Base-by-base conservation (phyloP, 495 filamentous ascomycete species). In the Cryomyces antarcticus region DNA sequence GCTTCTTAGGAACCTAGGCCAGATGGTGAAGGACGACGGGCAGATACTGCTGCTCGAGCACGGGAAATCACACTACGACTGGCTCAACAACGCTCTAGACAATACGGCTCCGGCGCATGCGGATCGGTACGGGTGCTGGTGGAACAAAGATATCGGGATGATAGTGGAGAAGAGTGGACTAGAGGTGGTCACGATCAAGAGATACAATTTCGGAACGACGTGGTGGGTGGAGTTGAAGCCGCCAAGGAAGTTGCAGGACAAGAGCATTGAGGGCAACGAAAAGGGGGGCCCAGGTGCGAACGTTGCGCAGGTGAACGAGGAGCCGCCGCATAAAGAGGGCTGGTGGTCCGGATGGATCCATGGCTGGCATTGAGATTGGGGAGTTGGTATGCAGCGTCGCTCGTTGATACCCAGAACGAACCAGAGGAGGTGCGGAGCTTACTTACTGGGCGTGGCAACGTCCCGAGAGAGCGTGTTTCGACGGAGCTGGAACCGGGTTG, bases 51-150 rank as follows among this genome's bases (percentile, higher is more conserved):
- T 99, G 46, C 65, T 99, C 3, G 89, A 99, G 67, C 89, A 99
- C 65, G 92, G 89, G 6, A 70, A 80, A 41, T 82, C 80, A 35
- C 59, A 74, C 49, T 88, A 73, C 49, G 66, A 67, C 33, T 83
- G 81, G 73, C 47, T 95, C 42, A 94, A 99, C 64, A 58, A 60
- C 2, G 53, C 81, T 10, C 57, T 99, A 52, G 89, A 97, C 61
- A 69, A 72, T 46, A 60, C 74, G 47, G 92, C 92, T 4, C 64
- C 72, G 13, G 64, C 63, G 30, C 89, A 96, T 69, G 87, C 86
- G 37, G 68, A 75, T 46, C 69, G 72, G 41, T 84, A 85, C 68
- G 89, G 92, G 6, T 97, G 89, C 63, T 96, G 87, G 87, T 93
- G 82, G 77, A 97, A 97, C 61, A 67, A 84, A 41, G 89, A 97